phyloP scores from a whole-genome alignment of 164 flowering plant genomes.

The Vitis labrusca region DNA sequence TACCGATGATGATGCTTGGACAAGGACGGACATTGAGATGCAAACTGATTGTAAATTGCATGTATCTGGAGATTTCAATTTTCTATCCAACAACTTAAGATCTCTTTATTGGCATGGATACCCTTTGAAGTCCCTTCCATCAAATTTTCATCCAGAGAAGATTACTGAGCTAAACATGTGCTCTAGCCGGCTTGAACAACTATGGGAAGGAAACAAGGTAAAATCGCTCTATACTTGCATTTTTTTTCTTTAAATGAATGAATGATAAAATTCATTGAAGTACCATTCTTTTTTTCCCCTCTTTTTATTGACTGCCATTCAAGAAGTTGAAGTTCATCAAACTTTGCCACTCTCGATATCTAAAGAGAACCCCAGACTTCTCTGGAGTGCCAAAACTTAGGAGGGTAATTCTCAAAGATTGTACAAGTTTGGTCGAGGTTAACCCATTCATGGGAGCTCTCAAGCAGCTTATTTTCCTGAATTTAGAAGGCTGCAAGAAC shows the following conservation, averaged over 20 bases:
- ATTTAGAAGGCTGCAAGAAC: slow-evolving; percentile 11
- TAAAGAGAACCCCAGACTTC: slow-evolving; percentile 17
- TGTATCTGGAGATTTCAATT: neutral
- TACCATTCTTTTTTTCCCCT: neutral
- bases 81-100: slow-evolving; percentile 14
- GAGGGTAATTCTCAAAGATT: slow-evolving; percentile 16
- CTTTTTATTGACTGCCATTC: neutral
- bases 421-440: slow-evolving; percentile 14
- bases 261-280: neutral
- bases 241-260: neutral
- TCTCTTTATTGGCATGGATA: slow-evolving; percentile 18
- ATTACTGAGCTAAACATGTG: slow-evolving; percentile 18
- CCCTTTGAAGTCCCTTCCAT: slow-evolving; percentile 19
- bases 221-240: too few relatives aligned
- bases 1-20: too few relatives aligned
- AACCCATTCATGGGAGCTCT: slow-evolving; percentile 18
- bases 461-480: slow-evolving; percentile 12
- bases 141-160: neutral
- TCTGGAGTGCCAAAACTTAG: slow-evolving; percentile 16
- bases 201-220: slow-evolving; percentile 17
- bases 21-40: too few relatives aligned
- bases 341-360: slow-evolving; percentile 15
- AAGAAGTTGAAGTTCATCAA: slow-evolving; percentile 15
- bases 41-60: neutral
- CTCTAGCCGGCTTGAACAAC: slow-evolving; percentile 14